Percentiles rank a stretch among this genome's conserved stretches.
Conservation (phyloP, 768 basidiomycete genomes). For the Collybia mongolica region DNA sequence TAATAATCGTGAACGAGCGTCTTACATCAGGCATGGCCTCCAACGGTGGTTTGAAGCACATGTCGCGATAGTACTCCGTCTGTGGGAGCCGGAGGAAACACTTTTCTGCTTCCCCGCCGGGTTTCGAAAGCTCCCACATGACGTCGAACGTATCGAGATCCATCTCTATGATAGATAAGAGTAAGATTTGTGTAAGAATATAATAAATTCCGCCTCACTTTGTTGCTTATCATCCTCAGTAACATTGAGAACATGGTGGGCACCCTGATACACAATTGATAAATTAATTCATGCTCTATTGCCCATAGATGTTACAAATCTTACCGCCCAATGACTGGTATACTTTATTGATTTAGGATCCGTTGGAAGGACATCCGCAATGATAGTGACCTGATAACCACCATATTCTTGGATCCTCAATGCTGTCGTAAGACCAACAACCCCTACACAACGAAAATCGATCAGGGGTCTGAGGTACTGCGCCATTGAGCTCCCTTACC, state of each 20-base stretch:
- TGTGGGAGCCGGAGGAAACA: conserved; percentile 67
- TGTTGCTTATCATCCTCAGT: conserved; percentile 51
- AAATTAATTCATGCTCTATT: not conserved
- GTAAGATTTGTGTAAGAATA: not conserved
- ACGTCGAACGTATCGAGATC: conserved; percentile 73
- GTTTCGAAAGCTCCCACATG: conserved; percentile 72
- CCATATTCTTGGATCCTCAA: conserved; percentile 64
- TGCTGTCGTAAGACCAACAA: conserved; percentile 77
- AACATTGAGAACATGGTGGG: conserved; percentile 70
- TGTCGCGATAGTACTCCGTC: conserved; percentile 54
- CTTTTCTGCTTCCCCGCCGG: conserved; percentile 50
- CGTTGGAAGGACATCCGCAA: conserved; percentile 70
- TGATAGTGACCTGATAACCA: conserved; percentile 61
- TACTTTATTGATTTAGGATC: conserved; percentile 75
- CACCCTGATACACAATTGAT: conserved; percentile 49
- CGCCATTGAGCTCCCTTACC: conserved; percentile 6
- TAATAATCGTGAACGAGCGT: conserved; percentile 12
- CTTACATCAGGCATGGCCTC: conserved; percentile 56
- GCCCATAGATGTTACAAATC: conserved; percentile 19
- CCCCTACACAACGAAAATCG: conserved; percentile 43
- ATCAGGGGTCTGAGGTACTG: not conserved
- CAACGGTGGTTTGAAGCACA: conserved; percentile 36
- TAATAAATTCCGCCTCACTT: conserved; percentile 33
- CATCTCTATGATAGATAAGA: conserved; percentile 47
- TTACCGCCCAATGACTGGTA: conserved; percentile 81